Evolutionary conservation across 1,284 basidiomycete genomes (phyloP).

Genomic region (Heterobasidion irregulare): DNA sequence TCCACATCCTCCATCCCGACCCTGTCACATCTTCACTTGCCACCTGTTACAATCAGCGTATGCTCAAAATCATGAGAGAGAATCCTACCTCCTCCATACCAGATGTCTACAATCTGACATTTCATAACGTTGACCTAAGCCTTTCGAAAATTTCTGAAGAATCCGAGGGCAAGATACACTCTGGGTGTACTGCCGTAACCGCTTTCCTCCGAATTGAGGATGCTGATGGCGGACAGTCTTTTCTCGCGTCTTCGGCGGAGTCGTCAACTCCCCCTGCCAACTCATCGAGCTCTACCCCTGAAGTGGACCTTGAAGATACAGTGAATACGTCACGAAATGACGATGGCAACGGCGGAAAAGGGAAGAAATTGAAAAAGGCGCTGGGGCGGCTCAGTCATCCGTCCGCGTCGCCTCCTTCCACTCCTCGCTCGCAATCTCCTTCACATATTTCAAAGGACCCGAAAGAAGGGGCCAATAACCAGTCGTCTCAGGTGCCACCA

Average conservation of each 20-base stretch:
- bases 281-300: constrained; percentile 1
- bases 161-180: constrained; percentile 85
- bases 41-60: constrained; percentile 15
- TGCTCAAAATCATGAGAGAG: constrained; percentile 34
- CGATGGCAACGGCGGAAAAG: constrained; percentile 21
- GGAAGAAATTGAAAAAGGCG: constrained; percentile 48
- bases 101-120: constrained; percentile 88
- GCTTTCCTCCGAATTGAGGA: constrained; percentile 95
- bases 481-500: constrained; percentile 34
- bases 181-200: constrained; percentile 97
- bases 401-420: constrained; percentile 28
- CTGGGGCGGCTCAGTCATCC: constrained; percentile 36
- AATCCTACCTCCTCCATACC: constrained; percentile 61
- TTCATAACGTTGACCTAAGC: constrained; percentile 83
- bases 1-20: background rate
- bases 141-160: constrained; percentile 79
- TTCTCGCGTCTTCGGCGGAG: constrained; percentile 18
- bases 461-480: constrained; percentile 5
- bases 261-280: constrained; percentile 3
- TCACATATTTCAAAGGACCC: constrained; percentile 7
- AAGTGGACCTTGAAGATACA: background rate
- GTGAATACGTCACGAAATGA: constrained; percentile 9
- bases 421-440: constrained; percentile 19
- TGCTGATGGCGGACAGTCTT: constrained; percentile 56
- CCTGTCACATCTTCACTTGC: background rate